phyloP scores from a whole-genome alignment of 345 rosid genomes.

The Ceriops zippeliana region DNA sequence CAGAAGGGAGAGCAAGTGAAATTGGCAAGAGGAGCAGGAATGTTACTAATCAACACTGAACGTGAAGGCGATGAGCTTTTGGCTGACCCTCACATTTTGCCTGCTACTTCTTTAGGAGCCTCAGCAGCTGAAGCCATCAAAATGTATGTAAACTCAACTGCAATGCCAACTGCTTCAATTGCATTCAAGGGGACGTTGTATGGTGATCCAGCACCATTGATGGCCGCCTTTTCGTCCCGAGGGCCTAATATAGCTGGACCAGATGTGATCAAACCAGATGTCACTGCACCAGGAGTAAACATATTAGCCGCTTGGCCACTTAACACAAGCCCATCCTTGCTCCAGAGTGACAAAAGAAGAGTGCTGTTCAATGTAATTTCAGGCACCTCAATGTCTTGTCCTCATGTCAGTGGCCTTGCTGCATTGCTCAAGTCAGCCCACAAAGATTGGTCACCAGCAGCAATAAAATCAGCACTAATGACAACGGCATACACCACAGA shows the following conservation, averaged over 20 bases:
- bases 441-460: slow-evolving; percentile 76
- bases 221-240: slow-evolving; percentile 79
- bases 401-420: slow-evolving; percentile 78
- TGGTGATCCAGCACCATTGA: slow-evolving; percentile 53
- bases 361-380: slow-evolving; percentile 64
- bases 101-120: slow-evolving; percentile 50
- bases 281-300: slow-evolving; percentile 76
- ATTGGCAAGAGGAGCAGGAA: slow-evolving; percentile 58
- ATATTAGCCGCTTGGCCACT: slow-evolving; percentile 87
- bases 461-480: slow-evolving; percentile 82
- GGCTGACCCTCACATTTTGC: slow-evolving; percentile 65
- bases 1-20: slow-evolving; percentile 40
- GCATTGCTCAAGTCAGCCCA: slow-evolving; percentile 62
- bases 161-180: slow-evolving; percentile 49
- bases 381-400: slow-evolving; percentile 91
- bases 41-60: slow-evolving; percentile 52
- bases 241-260: slow-evolving; percentile 59
- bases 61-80: slow-evolving; percentile 56
- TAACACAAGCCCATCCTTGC: slow-evolving; percentile 38
- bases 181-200: slow-evolving; percentile 52
- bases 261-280: slow-evolving; percentile 67
- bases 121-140: slow-evolving; percentile 41
- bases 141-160: slow-evolving; percentile 37
- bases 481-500: slow-evolving; percentile 62
- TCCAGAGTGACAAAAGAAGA: slow-evolving; percentile 49